A percentile compares a stretch with the other conserved stretches of the same genome.
These are phyloP conservation scores for Spirogloea muscicola DNA, from an alignment of 139 green algal species.

Conservation along the genomic window DNA sequence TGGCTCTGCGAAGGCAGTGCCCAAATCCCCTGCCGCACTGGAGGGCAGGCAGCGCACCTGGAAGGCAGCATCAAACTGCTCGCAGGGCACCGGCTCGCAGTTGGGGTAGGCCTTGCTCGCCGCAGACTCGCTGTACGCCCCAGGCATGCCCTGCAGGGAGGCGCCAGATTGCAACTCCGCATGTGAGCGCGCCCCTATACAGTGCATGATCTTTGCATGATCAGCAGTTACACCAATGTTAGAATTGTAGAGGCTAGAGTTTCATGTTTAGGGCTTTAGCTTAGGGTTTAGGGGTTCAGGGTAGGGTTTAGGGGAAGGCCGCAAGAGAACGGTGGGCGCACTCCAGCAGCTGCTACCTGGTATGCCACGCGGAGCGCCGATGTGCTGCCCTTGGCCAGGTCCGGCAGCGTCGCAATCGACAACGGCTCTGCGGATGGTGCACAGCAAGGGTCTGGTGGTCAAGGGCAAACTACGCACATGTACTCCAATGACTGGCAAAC, in stretches of 20 bases:
- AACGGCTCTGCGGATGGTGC: background rate
- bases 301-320: no score
- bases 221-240: background rate
- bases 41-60: no score
- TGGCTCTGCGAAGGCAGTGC: no score
- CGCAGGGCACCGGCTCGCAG: conserved; percentile 77
- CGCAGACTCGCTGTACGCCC: conserved; percentile 91
- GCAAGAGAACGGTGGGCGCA: background rate
- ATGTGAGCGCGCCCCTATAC: background rate
- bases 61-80: conserved; percentile 94
- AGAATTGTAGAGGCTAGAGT: background rate
- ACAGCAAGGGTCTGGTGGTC: no score
- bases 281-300: background rate
- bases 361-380: background rate
- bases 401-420: background rate
- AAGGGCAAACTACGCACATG: no score
- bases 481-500: no score
- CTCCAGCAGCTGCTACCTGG: no score
- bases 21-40: no score
- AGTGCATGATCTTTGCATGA: background rate
- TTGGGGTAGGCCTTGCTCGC: conserved; percentile 73
- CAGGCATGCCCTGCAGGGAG: conserved; percentile 75
- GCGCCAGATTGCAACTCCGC: background rate
- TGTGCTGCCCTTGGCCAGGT: background rate
- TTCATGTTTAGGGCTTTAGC: background rate